Conservation (phyloP, 2,329 filamentous ascomycete species). For the Diplodia intermedia region DNA sequence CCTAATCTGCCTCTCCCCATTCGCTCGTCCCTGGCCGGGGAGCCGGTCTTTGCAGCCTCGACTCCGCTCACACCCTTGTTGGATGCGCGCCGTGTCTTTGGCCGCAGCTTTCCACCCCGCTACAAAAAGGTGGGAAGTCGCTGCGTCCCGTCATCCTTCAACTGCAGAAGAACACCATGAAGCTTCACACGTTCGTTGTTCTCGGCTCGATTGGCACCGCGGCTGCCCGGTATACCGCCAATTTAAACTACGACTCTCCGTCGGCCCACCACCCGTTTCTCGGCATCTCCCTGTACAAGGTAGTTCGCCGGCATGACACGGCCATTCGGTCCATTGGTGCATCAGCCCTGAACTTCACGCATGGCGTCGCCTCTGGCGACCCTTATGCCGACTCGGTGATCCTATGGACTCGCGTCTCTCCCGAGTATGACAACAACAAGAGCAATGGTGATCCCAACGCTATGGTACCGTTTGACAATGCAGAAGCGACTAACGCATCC, state of each 20-base stretch:
- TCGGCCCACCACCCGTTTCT: conserved; percentile 67
- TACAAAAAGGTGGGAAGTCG: conserved; percentile 11
- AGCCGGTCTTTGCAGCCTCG: background rate
- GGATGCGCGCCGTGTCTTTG: conserved; percentile 17
- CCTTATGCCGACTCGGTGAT: conserved; percentile 51
- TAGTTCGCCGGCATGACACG: conserved; percentile 61
- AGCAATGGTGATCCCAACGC: conserved; percentile 38
- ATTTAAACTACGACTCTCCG: conserved; percentile 70
- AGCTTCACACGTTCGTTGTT: background rate
- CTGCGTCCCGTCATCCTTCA: background rate
- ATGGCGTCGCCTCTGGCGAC: conserved; percentile 56
- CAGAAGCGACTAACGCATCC: background rate
- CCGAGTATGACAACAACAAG: conserved; percentile 43
- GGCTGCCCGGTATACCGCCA: conserved; percentile 41
- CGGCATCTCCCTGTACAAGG: conserved; percentile 66
- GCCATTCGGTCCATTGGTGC: conserved; percentile 42
- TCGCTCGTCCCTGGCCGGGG: conserved; percentile 5
- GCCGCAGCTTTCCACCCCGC: background rate
- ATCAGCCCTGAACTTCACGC: conserved; percentile 66
- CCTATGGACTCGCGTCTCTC: conserved; percentile 51
- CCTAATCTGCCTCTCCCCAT: conserved; percentile 13
- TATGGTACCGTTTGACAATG: background rate
- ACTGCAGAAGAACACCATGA: conserved; percentile 11
- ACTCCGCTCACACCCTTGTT: conserved; percentile 17
- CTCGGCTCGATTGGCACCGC: conserved; percentile 7